Base-by-base conservation (phyloP, 2,329 filamentous ascomycete species). In the Amylocarpus encephaloides region DNA sequence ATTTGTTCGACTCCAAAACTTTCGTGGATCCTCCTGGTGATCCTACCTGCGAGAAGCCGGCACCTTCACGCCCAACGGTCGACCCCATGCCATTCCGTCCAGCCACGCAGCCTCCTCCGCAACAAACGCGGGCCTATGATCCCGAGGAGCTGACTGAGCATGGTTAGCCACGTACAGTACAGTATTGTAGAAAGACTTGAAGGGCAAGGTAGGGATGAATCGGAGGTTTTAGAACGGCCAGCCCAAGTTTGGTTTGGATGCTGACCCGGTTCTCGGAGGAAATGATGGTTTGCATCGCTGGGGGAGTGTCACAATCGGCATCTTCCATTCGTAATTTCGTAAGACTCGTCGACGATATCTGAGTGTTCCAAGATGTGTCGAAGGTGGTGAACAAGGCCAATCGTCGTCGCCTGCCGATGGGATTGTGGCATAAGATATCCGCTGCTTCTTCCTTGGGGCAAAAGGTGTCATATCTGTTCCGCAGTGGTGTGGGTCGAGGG, bases 191-290 rank as follows among this genome's bases (percentile, higher is more conserved):
- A 26, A 15, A 42, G 40, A 22, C 40, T 22, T 18, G n/a, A 30
- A 22, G 13, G 16, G n/a, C 40, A 18, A 39, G 35, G 11, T 39
- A 39, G 35, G 15, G 40, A 29, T 13, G 40, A 29, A 42, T 30
- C 19, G 22, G 39, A 39, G 18, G 15, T 11, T 18, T 15, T 26
- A 7, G 22, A n/a, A 39, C 18, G 35, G 35, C 12, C 15, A 42
- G 18, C 19, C 18, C 30, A 29, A 42, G 26, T 42, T 22, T 26
- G 4, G 22, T 26, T 26, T 4, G 4, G 22, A 26, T 29, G 39
- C 39, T 42, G 22, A 42, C 40, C 40, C 40, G 40, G 40, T 42
- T 42, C 40, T 42, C 40, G 40, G 40, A n/a, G 18, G 16, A 15
- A n/a, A 42, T 22, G 40, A 26, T 26, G 22, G 30, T n/a, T 26